Base-by-base conservation (phyloP, 2,329 filamentous ascomycete genomes). In the Phyllosticta citribraziliensis region DNA sequence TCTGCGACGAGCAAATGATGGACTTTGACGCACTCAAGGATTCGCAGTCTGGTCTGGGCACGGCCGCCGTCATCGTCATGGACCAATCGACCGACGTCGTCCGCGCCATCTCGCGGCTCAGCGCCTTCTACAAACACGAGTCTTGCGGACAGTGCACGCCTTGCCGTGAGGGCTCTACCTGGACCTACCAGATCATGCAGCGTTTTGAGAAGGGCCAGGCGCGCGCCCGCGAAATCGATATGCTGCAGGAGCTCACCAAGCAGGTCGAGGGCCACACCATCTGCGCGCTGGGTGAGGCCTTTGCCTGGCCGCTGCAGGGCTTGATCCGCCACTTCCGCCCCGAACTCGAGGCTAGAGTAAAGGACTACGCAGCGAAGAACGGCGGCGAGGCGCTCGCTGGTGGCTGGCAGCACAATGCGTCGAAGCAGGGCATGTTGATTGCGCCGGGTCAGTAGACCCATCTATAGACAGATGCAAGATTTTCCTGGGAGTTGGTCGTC, bases 251-350 rank as follows among this genome's bases (percentile, higher is more conserved):
- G 81, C 80, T 99, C 68, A 99, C 94, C 65, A 99, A 99, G 84
- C 94, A 99, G 79, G 94, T 99, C 64, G 94, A 99, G 80, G 94
- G 94, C 11, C 94, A 99, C 81, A 97, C 94, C 55, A 99, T 99
- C 71, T 99, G 94, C 78, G 94, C 93, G 77, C 81, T 99, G 66
- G 94, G 94, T 63, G 94, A 99, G 81, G 94, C 94, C 65, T 99
- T 99, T 69, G 92, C 94, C 65, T 99, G 94, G 94, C 94, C 94
- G 65, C 88, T 99, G 67, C 94, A 99, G 79, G 94, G 94, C 75
- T 84, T 99, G 63, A 99, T 99, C 77, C 88, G 94, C 71, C 94
- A 99, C 79, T 99, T 99, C 84, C 85, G 94, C 70, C 94, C 93
- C 53, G 92, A 99, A 79, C 82, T 99, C 57, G 92, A 97, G 83